Conservation (phyloP, 345 rosid genomes). For the Kandelia obovata region DNA sequence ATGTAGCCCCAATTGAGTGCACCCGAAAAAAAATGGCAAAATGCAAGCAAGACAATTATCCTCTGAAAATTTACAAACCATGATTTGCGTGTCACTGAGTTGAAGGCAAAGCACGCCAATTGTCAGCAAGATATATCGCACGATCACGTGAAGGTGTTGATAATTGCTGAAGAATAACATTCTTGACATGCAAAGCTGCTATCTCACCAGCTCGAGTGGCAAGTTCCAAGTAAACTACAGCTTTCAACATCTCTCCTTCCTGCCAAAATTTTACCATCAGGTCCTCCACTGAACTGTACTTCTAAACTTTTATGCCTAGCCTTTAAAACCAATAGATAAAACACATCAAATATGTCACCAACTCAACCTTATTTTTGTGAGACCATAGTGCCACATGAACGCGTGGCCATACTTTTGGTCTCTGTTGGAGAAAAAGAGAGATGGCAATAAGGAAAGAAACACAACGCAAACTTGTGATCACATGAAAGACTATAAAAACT, state of each 20-base stretch:
- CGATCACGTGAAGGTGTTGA: slow-evolving; percentile 49
- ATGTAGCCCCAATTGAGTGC: not conserved
- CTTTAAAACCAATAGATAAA: not conserved
- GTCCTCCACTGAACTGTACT: slow-evolving; percentile 12
- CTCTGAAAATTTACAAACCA: slow-evolving; percentile 4
- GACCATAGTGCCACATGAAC: no score
- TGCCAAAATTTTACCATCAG: slow-evolving; percentile 29
- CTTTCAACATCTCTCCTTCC: slow-evolving; percentile 77
- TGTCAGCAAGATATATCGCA: slow-evolving; percentile 51
- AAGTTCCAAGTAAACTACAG: slow-evolving; percentile 81
- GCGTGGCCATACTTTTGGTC: no score
- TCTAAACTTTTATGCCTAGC: not conserved
- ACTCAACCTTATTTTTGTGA: no score
- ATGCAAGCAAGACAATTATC: not conserved
- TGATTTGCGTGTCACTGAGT: slow-evolving; percentile 10
- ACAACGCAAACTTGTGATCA: not conserved
- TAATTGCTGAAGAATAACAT: slow-evolving; percentile 62
- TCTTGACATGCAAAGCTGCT: slow-evolving; percentile 68
- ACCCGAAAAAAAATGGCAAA: not conserved
- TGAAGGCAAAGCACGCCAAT: slow-evolving; percentile 44
- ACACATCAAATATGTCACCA: no score
- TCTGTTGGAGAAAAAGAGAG: no score
- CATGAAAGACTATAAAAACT: no score
- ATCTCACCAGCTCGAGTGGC: slow-evolving; percentile 82
- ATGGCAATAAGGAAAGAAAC: not conserved